phyloP scores from a whole-genome alignment of 768 basidiomycete genomes.

The Boletellus emodensis region DNA sequence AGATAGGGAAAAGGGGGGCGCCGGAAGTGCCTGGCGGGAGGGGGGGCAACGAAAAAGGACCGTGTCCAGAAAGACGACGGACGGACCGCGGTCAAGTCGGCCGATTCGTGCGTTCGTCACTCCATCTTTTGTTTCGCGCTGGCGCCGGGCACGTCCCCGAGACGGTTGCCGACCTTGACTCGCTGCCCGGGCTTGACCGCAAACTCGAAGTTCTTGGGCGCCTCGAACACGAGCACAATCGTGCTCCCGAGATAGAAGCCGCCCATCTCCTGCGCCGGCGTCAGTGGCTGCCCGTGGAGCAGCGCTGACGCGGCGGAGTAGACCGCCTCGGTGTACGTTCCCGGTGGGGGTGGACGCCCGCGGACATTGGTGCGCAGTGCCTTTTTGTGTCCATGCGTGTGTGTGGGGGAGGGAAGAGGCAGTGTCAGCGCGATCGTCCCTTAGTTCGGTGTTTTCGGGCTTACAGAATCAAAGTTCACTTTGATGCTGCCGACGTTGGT shows the following conservation, averaged over 20 bases:
- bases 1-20: too few relatives aligned
- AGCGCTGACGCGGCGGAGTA: conserved; percentile 82
- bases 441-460: conserved; percentile 4
- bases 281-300: conserved; percentile 83
- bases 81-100: too few relatives aligned
- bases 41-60: too few relatives aligned
- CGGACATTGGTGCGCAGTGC: conserved; percentile 88
- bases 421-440: background rate
- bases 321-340: conserved; percentile 88
- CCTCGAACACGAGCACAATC: conserved; percentile 95
- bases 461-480: conserved; percentile 88
- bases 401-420: background rate
- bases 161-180: conserved; percentile 78
- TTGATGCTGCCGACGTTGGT: conserved; percentile 97
- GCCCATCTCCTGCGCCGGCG: conserved; percentile 92
- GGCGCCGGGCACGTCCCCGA: conserved; percentile 53
- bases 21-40: too few relatives aligned
- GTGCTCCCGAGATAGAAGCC: conserved; percentile 95
- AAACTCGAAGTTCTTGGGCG: conserved; percentile 80
- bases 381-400: conserved; percentile 32
- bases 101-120: conserved; percentile 5
- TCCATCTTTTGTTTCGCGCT: conserved; percentile 31
- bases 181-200: conserved; percentile 72
- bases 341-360: conserved; percentile 64
- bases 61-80: too few relatives aligned